Evolutionary conservation across 1,284 basidiomycete genomes (phyloP), one percentile per base, ranked within the genome.

Genomic region (Butyriboletus appendiculatus): DNA sequence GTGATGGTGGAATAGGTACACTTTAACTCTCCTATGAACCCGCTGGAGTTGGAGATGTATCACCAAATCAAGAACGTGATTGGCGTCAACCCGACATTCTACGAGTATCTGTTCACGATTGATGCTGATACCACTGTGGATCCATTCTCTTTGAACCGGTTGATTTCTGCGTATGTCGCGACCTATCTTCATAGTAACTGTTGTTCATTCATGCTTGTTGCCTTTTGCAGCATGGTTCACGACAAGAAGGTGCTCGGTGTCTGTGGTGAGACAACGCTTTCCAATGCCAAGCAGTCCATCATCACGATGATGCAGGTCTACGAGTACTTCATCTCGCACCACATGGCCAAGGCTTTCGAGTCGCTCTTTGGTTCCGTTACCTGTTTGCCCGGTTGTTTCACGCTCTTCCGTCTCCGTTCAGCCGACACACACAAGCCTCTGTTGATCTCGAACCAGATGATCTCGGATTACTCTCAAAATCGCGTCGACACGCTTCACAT

Each of bases 231-330:
- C 4, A 30, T 30, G 28, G 28, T 30, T 12, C 28, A 30, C 28
- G 28, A 30, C 28, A 30, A 30, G 28, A 30, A 30, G 28, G 28
- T 30, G 1, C 28, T 30, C 6, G 28, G 28, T 30, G 28, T 30
- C 10, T 30, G 28, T 64, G 96, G 96, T 63, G 95, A 98, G 75
- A 98, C 95, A 0, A 84, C 88, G 62, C 75, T 97, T 47, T 80
- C 92, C 26, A 97, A 98, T 65, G 86, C 93, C 22, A 94, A 94
- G 69, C 90, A 95, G 69, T 96, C 94, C 3, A 82, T 96, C 69
- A 92, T 96, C 59, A 98, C 96, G 12, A 98, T 98, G 96, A 96
- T 97, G 84, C 96, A 98, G 78, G 94, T 96, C n/a, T 97, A 97
- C 77, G 94, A 96, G 68, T 96, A 96, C 80, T 98, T 92, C 77